Base-by-base conservation (phyloP, 2,329 filamentous ascomycete species). In the Drechmeria coniospora region DNA sequence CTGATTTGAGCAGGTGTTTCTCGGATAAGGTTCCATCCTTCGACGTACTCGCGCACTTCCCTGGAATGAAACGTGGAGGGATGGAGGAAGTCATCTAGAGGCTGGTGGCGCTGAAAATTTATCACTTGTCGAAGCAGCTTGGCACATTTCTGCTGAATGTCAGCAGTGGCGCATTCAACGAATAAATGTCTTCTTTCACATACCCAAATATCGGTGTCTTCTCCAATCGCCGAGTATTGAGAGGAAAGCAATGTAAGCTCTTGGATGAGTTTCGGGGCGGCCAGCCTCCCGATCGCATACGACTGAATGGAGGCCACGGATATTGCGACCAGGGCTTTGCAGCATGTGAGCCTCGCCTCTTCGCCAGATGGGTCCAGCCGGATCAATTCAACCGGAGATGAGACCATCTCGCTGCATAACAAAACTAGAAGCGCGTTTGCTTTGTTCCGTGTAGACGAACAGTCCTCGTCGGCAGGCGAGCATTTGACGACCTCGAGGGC, bases 181-280 rank as follows among this genome's bases (percentile, higher is more conserved):
- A 17, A n/a, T 12, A 14, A 27, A 17, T 27, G 7, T 16, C 7
- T 14, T 20, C 51, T 13, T 13, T 8, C 6, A 8, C 34, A 36
- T 47, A 63, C 61, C 52, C 51, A 54, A 27, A 61, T 35, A 35
- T 65, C 61, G 4, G 49, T 54, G 15, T 45, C 45, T 20, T 49
- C 44, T 8, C 43, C 39, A 13, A 54, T 34, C 2, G 38, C 34
- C 1, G 47, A 42, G 28, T 47, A 44, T 6, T 51, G 49, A 5
- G 43, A 35, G 3, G 46, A 43, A 9, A 57, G 34, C 13, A 55
- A 42, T n/a, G 54, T 45, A 16, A 60, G 41, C 21, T 56, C 49
- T n/a, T 56, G 51, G 7, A 59, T 44, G 11, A 65, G 45, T 25
- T 60, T 61, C 4, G 57, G 57, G 2, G 50, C 42, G 10, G 53